phyloP scores from a whole-genome alignment of 352 stramenopile species.

The Phytopythium boreale region DNA sequence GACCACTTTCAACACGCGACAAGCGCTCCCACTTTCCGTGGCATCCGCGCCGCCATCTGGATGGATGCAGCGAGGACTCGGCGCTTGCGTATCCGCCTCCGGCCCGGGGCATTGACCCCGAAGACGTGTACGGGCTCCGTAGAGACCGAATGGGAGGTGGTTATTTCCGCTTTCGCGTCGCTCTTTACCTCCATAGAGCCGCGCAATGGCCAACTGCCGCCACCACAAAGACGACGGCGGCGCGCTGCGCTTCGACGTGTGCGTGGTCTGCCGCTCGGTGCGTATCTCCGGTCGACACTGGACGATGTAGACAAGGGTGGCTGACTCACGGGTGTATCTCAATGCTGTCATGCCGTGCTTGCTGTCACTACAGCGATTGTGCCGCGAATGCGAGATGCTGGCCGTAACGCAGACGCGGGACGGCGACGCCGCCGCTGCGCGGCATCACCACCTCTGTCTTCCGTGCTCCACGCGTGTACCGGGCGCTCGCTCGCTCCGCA shows the following conservation, averaged over 20 bases:
- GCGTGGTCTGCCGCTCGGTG: conserved; percentile 4
- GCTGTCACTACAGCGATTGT: background rate
- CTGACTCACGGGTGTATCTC: background rate
- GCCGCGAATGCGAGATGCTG: conserved; percentile 3
- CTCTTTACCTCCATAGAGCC: background rate
- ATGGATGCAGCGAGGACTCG: background rate
- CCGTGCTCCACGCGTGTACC: background rate
- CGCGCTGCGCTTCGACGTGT: conserved; percentile 2
- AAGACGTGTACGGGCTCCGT: background rate
- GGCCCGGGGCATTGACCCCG: too few relatives aligned
- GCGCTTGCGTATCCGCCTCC: background rate
- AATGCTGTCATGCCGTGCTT: background rate
- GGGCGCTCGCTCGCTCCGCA: background rate
- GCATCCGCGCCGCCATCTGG: conserved; percentile 3
- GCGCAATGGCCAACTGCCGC: conserved; percentile 8
- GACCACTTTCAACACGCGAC: background rate
- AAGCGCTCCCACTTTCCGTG: background rate
- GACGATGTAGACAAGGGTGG: background rate
- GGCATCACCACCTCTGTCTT: conserved; percentile 5
- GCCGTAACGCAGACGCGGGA: conserved; percentile 1
- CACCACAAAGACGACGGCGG: background rate
- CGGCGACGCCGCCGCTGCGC: background rate
- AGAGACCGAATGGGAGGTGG: background rate
- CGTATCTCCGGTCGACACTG: background rate
- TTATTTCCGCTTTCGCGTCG: conserved; percentile 4